These are phyloP conservation scores for Russula sp. DNA, from an alignment of 768 basidiomycete species.

Conservation along the genomic window DNA sequence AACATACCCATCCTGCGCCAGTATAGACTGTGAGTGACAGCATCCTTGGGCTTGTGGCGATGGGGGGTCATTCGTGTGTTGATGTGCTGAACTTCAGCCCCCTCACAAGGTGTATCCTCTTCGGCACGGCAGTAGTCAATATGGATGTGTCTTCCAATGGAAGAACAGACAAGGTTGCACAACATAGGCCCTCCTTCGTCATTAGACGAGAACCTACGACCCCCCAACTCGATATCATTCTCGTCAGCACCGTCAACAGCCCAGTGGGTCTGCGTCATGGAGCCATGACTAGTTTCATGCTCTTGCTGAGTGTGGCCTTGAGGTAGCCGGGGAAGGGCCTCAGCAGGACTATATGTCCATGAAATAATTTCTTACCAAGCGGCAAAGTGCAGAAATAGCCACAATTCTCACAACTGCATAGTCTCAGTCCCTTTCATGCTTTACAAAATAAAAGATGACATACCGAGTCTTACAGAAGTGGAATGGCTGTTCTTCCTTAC, in stretches of 20 bases:
- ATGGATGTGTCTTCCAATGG: slow-evolving; percentile 51
- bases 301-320: slow-evolving; percentile 52
- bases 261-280: slow-evolving; percentile 55
- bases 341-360: neutral
- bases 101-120: slow-evolving; percentile 33
- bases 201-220: slow-evolving; percentile 44
- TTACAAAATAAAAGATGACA: neutral
- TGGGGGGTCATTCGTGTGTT: slow-evolving; percentile 37
- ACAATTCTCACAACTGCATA: slow-evolving; percentile 43
- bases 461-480: slow-evolving; percentile 50
- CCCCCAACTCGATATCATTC: slow-evolving; percentile 43
- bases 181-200: slow-evolving; percentile 59
- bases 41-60: slow-evolving; percentile 44
- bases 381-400: slow-evolving; percentile 54
- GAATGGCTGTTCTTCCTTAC: slow-evolving; percentile 35
- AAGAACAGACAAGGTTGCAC: slow-evolving; percentile 49
- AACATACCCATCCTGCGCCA: slow-evolving; percentile 52
- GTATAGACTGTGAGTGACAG: slow-evolving; percentile 44
- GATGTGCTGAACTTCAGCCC: slow-evolving; percentile 42
- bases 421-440: neutral
- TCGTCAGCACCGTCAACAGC: slow-evolving; percentile 46
- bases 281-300: slow-evolving; percentile 58
- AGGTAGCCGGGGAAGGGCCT: neutral
- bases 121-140: slow-evolving; percentile 47
- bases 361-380: slow-evolving; percentile 32